These are phyloP conservation scores for Murraya koenigii DNA, from an alignment of 345 rosid species.

Conservation along the genomic window DNA sequence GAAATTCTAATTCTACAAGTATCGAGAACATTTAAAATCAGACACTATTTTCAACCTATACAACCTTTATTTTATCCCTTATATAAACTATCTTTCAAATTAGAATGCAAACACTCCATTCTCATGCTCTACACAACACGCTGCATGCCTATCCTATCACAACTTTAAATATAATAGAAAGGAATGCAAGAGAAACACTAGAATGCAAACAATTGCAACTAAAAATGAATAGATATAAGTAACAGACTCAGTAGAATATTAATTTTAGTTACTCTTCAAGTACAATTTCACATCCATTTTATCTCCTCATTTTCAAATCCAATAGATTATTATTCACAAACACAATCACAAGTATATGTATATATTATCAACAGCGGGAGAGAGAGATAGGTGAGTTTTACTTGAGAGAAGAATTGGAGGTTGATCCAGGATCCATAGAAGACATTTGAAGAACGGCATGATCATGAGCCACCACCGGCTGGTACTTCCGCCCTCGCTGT, in stretches of 20 bases:
- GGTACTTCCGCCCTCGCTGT: conserved; percentile 59
- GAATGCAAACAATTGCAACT: background rate
- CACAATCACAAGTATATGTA: background rate
- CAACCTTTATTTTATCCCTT: background rate
- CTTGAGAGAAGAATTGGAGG: conserved; percentile 34
- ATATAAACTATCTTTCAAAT: too few species aligned
- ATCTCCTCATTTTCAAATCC: background rate
- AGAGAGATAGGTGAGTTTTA: conserved; percentile 11
- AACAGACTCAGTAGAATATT: background rate
- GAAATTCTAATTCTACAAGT: background rate
- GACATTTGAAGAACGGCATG: conserved; percentile 95
- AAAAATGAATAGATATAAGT: background rate
- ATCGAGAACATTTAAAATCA: background rate
- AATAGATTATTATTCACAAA: background rate
- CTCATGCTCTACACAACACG: background rate
- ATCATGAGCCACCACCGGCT: conserved; percentile 83
- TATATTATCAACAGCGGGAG: background rate
- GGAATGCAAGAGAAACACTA: background rate
- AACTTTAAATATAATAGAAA: background rate
- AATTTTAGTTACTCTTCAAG: background rate
- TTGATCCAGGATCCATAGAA: conserved; percentile 74
- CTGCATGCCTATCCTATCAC: too few species aligned
- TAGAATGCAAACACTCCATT: background rate
- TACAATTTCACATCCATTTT: background rate
- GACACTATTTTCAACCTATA: background rate